Base-by-base conservation (phyloP, 352 stramenopile genomes). In the Globisporangium paddicum region DNA sequence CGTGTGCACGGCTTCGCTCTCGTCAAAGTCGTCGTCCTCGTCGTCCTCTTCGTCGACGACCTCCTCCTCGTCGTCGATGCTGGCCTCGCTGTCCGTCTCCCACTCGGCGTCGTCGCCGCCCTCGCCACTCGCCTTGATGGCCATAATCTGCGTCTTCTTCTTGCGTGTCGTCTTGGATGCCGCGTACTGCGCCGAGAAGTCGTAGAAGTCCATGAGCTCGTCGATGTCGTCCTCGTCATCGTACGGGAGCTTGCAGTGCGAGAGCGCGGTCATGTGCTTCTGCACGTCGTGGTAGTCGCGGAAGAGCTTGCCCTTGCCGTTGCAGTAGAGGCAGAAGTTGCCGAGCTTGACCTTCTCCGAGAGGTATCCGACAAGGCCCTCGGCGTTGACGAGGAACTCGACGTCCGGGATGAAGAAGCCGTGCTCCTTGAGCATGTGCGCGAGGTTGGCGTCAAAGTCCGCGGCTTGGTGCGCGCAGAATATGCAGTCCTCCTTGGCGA, bases 341-440 rank as follows among this genome's bases (percentile, higher is more conserved):
- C 95, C 95, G 2, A 97, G 71, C 69, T 98, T 98, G 62, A 98
- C 89, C 71, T 99, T 99, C 71, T 98, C 91, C 7, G 92, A 85
- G 63, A 96, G 79, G 72, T 99, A 99, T 44, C 77, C 79, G 2
- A 98, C 64, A 21, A 98, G 71, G 0, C 95, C 95, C 62, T 96
- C 78, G 11, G 94, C 42, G 65, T 98, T 93, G 7, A 82, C 67
- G 26, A 97, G 65, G 67, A 93, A 98, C 64, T 98, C 93, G 40
- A 89, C 66, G 66, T 98, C 95, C 5, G 96, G 96, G 40, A 99
- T 79, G 72, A 97, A 98, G 69, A 98, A 98, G 26, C 90, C 95
- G 72, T 98, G 97, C 46, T 89, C 86, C 55, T 90, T 89, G 35
- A 93, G 73, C 93, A 98, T 98, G 67, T 98, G 92, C 32, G 75